Percentiles rank a stretch among this genome's conserved stretches.
phyloP scores from a whole-genome alignment of 305 asterid species.

The Solanum hybrid region DNA sequence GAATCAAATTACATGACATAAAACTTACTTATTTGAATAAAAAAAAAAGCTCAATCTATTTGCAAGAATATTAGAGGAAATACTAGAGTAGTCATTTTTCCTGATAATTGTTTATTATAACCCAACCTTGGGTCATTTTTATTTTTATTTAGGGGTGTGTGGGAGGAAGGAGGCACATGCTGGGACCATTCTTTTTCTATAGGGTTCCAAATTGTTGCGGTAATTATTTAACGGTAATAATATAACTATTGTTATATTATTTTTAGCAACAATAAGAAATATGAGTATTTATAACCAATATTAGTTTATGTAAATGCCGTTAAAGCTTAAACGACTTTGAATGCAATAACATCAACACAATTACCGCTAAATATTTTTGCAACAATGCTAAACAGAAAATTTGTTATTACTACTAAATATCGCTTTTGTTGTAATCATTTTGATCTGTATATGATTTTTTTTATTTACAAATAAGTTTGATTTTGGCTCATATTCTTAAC shows the following conservation, averaged over 20 bases:
- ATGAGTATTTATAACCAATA: not conserved
- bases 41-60: conserved; percentile 24
- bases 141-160: not conserved
- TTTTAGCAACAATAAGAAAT: not conserved
- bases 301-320: not conserved
- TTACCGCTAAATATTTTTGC: too few species aligned
- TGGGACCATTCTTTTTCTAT: not conserved
- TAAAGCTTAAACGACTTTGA: not conserved
- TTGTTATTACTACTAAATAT: not conserved
- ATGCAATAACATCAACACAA: not conserved
- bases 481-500: not conserved
- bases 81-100: conserved; percentile 25
- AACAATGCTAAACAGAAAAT: not conserved
- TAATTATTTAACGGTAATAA: not conserved
- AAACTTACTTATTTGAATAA: conserved; percentile 35
- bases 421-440: not conserved
- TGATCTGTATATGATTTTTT: not conserved
- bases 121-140: not conserved
- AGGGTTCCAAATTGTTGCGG: not conserved
- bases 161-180: not conserved
- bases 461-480: too few species aligned
- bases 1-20: conserved; percentile 32
- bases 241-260: not conserved
- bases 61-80: conserved; percentile 44
- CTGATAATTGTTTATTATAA: conserved; percentile 31